Evolutionary conservation across 169 alveolate genomes (phyloP), one percentile per base, ranked within the genome.

Genomic region (Eimeria necatrix): DNA sequence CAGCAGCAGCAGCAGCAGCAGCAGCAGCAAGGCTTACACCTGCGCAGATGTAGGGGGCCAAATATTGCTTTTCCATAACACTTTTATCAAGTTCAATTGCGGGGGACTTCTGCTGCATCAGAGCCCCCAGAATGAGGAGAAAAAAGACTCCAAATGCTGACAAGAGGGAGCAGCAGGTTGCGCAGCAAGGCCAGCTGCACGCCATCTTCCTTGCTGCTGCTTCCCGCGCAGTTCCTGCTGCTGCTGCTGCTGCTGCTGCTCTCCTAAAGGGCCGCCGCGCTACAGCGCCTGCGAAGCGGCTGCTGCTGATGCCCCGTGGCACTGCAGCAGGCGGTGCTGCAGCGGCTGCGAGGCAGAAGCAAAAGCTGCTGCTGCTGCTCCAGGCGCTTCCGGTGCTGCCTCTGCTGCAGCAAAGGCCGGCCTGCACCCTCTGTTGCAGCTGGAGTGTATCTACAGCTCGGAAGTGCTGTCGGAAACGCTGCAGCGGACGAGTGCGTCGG

Each of bases 41-140:
- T 56, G 92, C 92, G 70, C 92, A 85, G 18, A 85, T 85, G 70
- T 85, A 85, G 5, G 92, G 92, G n/a, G 92, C 92, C 60, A 85
- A 32, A n/a, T 59, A 85, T 51, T 85, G 92, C 41, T 85, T 71
- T n/a, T 85, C 92, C 92, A 85, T 85, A 20, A 85, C 92, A 26
- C 60, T 41, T 0, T 3, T 41, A 7, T 85, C 92, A 26, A 85
- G 80, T 18, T 85, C 92, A 26, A 85, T 56, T 16, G 92, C 68
- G 20, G 92, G 92, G 9, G 92, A 85, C 49, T 85, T 85, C 61
- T 85, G 92, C 92, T 85, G 92, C 92, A 85, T 85, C 26, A 85
- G 80, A 32, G 24, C 68, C 24, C 92, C 92, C n/a, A 85, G 49
- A 3, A 85, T 59, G 0, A 85, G 81, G 8, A 85, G 92, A n/a